Percentiles rank a stretch among this genome's conserved stretches.
Evolutionary conservation across 2,329 filamentous ascomycete species (phyloP).

Genomic region (Diplocarpon mali): DNA sequence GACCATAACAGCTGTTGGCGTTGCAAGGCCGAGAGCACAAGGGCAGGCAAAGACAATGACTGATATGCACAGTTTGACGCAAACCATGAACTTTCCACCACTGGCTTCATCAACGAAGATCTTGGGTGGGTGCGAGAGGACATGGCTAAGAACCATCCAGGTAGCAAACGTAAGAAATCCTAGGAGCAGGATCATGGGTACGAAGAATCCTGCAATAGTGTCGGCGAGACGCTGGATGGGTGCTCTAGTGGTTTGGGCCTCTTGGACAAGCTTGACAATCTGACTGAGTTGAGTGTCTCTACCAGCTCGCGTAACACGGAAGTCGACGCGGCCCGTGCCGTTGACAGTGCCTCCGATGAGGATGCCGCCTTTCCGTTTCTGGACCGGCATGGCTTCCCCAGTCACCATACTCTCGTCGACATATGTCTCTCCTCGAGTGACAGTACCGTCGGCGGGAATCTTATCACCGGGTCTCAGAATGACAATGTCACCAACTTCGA

Average conservation of each 20-base stretch:
- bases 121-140: conserved; percentile 70
- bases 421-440: conserved; percentile 84
- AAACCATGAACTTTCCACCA: conserved; percentile 92
- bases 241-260: conserved; percentile 86
- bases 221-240: conserved; percentile 93
- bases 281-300: conserved; percentile 95
- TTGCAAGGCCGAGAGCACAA: conserved; percentile 89
- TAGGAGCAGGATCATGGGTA: conserved; percentile 77
- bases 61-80: conserved; percentile 92
- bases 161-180: conserved; percentile 75
- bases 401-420: conserved; percentile 98
- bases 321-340: conserved; percentile 80
- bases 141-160: conserved; percentile 93
- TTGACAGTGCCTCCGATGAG: conserved; percentile 95
- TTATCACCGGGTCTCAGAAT: conserved; percentile 92
- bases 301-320: conserved; percentile 83
- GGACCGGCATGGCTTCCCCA: conserved; percentile 89
- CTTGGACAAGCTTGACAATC: conserved; percentile 96
- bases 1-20: conserved; percentile 97
- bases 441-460: conserved; percentile 81
- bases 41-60: conserved; percentile 98
- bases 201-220: conserved; percentile 83
- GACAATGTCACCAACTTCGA: conserved; percentile 89
- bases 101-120: conserved; percentile 74
- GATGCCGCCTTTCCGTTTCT: conserved; percentile 68